phyloP scores from a whole-genome alignment of 2,329 filamentous ascomycete genomes.

The Sporothrix luriei region DNA sequence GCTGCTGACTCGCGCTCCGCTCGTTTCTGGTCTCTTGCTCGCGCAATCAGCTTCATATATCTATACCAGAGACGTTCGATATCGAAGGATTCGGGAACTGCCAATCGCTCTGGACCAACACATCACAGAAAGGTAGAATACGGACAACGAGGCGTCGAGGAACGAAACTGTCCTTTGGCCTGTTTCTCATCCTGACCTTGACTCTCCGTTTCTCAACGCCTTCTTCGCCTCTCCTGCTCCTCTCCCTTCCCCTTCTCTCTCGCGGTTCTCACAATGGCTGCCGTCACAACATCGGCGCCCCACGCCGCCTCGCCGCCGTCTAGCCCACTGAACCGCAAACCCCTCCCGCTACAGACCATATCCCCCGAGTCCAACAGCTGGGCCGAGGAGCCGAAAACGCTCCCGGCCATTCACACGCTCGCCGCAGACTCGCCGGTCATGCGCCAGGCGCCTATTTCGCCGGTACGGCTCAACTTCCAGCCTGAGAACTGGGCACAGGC shows the following conservation, averaged over 20 bases:
- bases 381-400: conserved; percentile 38
- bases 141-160: not conserved
- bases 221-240: not conserved
- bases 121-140: not conserved
- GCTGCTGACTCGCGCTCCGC: conserved; percentile 12
- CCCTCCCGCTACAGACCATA: conserved; percentile 43
- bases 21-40: conserved; percentile 26
- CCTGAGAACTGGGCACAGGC: conserved; percentile 57
- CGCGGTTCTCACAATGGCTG: conserved; percentile 43
- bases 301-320: conserved; percentile 38
- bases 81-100: not conserved
- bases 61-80: conserved; percentile 33
- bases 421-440: conserved; percentile 49
- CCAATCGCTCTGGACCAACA: conserved; percentile 1
- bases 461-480: conserved; percentile 59
- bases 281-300: conserved; percentile 40
- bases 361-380: conserved; percentile 43
- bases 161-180: not conserved
- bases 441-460: conserved; percentile 57
- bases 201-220: conserved; percentile 3
- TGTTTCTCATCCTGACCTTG: not conserved
- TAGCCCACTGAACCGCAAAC: conserved; percentile 43
- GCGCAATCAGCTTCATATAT: conserved; percentile 6
- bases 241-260: not conserved
- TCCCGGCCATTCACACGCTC: conserved; percentile 9